A percentile compares a stretch with the other conserved stretches of the same genome.
Conservation (phyloP, 2,329 filamentous ascomycete genomes). For the Shiraia sp. region DNA sequence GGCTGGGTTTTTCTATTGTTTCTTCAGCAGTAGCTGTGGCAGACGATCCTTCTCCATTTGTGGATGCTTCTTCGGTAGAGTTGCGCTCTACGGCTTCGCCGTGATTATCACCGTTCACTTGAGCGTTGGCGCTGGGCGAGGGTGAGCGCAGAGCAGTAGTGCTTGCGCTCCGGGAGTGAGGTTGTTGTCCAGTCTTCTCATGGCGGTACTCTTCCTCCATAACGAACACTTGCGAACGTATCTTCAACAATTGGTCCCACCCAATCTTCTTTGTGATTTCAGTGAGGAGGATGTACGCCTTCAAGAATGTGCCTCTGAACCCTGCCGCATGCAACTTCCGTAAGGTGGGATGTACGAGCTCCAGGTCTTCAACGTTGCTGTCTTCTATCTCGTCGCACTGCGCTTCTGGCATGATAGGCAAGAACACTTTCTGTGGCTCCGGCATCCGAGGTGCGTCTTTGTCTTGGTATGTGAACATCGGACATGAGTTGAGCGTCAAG, state of each 20-base stretch:
- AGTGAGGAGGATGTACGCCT: slow-evolving; percentile 90
- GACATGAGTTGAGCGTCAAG: slow-evolving; percentile 94
- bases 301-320: slow-evolving; percentile 94
- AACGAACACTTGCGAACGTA: slow-evolving; percentile 94
- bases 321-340: slow-evolving; percentile 82
- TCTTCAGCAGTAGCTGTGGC: slow-evolving; percentile 31
- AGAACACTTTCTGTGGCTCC: slow-evolving; percentile 82
- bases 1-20: slow-evolving; percentile 75
- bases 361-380: slow-evolving; percentile 75
- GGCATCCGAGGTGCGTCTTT: slow-evolving; percentile 96
- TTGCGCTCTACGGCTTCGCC: slow-evolving; percentile 32
- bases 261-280: slow-evolving; percentile 96
- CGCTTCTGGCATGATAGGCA: slow-evolving; percentile 86
- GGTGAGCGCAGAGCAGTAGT: slow-evolving; percentile 76
- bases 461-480: slow-evolving; percentile 99
- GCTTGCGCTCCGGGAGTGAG: slow-evolving; percentile 71
- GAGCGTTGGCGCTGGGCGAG: slow-evolving; percentile 46
- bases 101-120: slow-evolving; percentile 48
- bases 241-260: slow-evolving; percentile 94
- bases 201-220: slow-evolving; percentile 99
- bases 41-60: slow-evolving; percentile 34
- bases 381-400: slow-evolving; percentile 96
- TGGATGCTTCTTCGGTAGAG: slow-evolving; percentile 28
- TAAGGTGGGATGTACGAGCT: slow-evolving; percentile 85
- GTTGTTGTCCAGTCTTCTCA: slow-evolving; percentile 62